phyloP scores from a whole-genome alignment of 768 basidiomycete genomes.

The Lentinula sp. region DNA sequence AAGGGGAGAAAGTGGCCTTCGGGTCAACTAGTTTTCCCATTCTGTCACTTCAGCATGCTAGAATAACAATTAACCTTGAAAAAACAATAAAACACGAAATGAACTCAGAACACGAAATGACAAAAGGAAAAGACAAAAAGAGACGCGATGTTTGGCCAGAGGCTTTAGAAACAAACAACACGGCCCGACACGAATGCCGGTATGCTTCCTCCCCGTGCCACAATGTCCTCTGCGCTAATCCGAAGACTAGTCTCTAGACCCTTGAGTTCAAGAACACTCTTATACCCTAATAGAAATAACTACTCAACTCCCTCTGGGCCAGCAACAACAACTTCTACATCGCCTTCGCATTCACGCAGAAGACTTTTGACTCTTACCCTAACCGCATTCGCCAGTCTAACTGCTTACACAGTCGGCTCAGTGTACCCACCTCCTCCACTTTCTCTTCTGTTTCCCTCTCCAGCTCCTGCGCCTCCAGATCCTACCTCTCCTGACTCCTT shows the following conservation, averaged over 20 bases:
- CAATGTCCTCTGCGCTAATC: neutral
- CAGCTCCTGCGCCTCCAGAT: conserved; percentile 66
- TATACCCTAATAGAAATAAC: neutral
- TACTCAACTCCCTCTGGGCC: neutral
- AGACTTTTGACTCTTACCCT: conserved; percentile 10
- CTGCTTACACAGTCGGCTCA: conserved; percentile 51
- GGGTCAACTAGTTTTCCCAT: neutral
- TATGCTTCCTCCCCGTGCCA: neutral
- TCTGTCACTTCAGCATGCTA: neutral
- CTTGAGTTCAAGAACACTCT: neutral
- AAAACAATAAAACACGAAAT: neutral
- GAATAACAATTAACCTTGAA: neutral
- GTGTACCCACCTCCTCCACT: conserved; percentile 65
- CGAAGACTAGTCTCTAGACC: neutral
- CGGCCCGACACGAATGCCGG: neutral
- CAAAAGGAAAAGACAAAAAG: conserved; percentile 2
- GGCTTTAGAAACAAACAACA: neutral
- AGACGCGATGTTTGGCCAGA: neutral
- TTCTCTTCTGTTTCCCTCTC: conserved; percentile 67
- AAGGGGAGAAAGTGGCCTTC: neutral
- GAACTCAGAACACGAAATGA: neutral
- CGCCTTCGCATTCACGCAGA: conserved; percentile 16
- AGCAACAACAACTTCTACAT: neutral
- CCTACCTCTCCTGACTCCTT: conserved; percentile 52
- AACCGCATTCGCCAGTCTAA: conserved; percentile 18